Evolutionary conservation across 495 filamentous ascomycete genomes (phyloP), one percentile per base, ranked within the genome.

Genomic region (Elasticomyces elasticus): DNA sequence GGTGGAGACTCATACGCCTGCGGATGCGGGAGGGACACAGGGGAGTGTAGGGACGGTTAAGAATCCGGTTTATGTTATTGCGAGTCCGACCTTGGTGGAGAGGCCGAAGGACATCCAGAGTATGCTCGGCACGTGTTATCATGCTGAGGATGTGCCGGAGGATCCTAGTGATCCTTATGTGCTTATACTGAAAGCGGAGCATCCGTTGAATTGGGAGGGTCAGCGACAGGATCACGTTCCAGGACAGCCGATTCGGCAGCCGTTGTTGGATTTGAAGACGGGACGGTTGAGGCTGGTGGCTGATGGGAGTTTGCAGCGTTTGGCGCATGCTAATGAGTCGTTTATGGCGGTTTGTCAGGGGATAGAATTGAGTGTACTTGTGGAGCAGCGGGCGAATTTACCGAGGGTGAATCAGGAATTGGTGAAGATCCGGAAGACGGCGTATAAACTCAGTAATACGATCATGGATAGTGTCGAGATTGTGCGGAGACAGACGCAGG

Each of bases 401-500:
- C 85, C 84, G 35, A 85, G 94, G 53, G 94, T 98, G 53, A 92
- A 96, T 60, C 74, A 83, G 28, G 86, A 94, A 65, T 72, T 98
- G 59, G 92, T 89, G 64, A 89, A 91, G 65, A 98, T 97, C 61
- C 94, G 94, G 66, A 92, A 88, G 67, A 91, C 89, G 0, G 87
- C 89, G 25, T 97, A 94, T 75, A 94, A 92, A 68, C 74, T 98
- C 30, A 95, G 89, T n/a, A 95, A 95, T 71, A 86, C 90, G 11
- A 97, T 97, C 67, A 97, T 98, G 94, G 91, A 97, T 64, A 95
- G 90, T 63, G 92, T 98, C 51, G 88, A 91, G 60, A 84, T 86
- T 48, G 91, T 97, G 55, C 77, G 90, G 49, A 78, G 82, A 53
- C 91, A 97, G 69, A 88, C 88, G 19, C 76, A 78, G 53, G 85